phyloP scores from a whole-genome alignment of 2,329 filamentous ascomycete genomes.

The Cryphonectria japonica region DNA sequence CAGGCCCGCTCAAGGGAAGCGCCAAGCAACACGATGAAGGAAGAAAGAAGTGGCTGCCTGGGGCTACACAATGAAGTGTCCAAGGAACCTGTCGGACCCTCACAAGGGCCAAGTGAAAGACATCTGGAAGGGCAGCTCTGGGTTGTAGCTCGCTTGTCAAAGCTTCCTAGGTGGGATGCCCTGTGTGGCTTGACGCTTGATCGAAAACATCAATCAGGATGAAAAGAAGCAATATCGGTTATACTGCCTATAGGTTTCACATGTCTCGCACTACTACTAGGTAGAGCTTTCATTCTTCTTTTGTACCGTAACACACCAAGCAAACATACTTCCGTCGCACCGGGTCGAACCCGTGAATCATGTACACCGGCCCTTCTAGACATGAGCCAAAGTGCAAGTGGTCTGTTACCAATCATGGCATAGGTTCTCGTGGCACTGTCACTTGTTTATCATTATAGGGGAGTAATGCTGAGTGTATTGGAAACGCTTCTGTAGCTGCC shows the following conservation, averaged over 20 bases:
- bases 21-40: background rate
- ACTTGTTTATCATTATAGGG: background rate
- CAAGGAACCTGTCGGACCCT: background rate
- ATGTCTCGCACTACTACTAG: background rate
- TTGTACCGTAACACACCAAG: background rate
- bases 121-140: background rate
- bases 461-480: background rate
- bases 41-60: background rate
- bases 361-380: background rate
- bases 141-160: background rate
- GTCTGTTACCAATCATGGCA: background rate
- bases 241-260: background rate
- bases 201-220: background rate
- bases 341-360: background rate
- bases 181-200: background rate
- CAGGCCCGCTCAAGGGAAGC: background rate
- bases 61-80: background rate
- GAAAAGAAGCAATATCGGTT: background rate
- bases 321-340: background rate
- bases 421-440: background rate
- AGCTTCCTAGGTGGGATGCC: background rate
- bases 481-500: background rate
- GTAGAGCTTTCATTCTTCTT: background rate
- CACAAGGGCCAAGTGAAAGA: background rate
- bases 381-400: background rate